Percentiles rank a stretch among this genome's conserved stretches.
These are phyloP conservation scores for Penicillium sp. DNA, from an alignment of 2,329 filamentous ascomycete genomes.

Conservation along the genomic window DNA sequence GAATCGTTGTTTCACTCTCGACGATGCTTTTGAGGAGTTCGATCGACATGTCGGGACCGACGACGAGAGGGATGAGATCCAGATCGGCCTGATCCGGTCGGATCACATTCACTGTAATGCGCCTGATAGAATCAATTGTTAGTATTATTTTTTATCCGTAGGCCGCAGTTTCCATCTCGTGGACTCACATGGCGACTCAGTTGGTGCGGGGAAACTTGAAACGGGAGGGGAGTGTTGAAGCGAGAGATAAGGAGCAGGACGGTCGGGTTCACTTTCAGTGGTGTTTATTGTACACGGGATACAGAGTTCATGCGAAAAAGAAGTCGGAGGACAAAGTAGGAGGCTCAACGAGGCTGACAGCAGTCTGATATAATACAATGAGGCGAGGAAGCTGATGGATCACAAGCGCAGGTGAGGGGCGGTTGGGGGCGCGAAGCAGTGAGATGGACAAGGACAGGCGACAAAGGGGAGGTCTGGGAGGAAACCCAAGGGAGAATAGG, in stretches of 20 bases:
- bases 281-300: conserved; percentile 7
- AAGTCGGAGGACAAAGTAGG: not conserved
- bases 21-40: conserved; percentile 86
- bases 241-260: conserved; percentile 2
- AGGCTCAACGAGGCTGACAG: conserved; percentile 1
- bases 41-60: conserved; percentile 81
- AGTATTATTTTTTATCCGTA: not conserved
- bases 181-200: conserved; percentile 28
- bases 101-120: conserved; percentile 84
- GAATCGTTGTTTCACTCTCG: conserved; percentile 78
- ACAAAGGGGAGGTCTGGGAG: conserved; percentile 4
- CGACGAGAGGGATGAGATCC: conserved; percentile 80
- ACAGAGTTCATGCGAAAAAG: not conserved
- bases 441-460: conserved; percentile 1
- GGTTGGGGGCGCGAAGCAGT: conserved; percentile 4
- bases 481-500: not conserved
- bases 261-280: not conserved
- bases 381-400: conserved; percentile 5
- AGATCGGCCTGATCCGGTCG: conserved; percentile 72
- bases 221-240: not conserved
- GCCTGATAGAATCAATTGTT: conserved; percentile 60
- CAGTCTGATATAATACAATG: conserved; percentile 14
- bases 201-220: conserved; percentile 27
- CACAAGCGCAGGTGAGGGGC: conserved; percentile 1
- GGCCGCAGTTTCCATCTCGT: not conserved